Evolutionary conservation across 2,329 filamentous ascomycete species (phyloP).

Genomic region (Aspergillus tamarii): DNA sequence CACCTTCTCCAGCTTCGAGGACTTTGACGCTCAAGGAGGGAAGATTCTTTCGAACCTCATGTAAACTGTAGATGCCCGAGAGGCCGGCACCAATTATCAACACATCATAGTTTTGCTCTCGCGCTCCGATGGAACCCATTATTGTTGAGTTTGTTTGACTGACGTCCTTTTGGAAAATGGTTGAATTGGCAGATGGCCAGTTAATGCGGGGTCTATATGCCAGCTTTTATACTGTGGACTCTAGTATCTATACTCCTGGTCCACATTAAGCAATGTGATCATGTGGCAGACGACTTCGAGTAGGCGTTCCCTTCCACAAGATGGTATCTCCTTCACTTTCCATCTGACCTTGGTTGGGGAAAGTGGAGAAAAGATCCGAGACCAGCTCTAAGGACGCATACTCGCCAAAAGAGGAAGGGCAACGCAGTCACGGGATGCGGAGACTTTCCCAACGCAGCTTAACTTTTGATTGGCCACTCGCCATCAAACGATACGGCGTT

Average conservation of each 20-base stretch:
- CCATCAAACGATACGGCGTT: not conserved
- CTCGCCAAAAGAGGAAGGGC: not conserved
- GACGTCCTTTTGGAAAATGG: not conserved
- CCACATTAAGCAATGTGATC: not conserved
- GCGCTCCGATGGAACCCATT: not conserved
- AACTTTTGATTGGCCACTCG: not conserved
- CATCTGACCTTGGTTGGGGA: not conserved
- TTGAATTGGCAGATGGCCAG: not conserved
- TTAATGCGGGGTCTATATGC: not conserved
- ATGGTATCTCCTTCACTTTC: not conserved
- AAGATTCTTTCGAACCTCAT: constrained; percentile 41
- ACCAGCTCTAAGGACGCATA: not conserved
- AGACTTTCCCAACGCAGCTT: not conserved
- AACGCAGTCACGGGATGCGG: constrained; percentile 3
- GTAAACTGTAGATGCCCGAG: constrained; percentile 41
- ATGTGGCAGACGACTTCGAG: not conserved
- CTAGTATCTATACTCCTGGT: not conserved
- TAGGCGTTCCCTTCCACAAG: not conserved
- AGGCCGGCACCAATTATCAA: constrained; percentile 25
- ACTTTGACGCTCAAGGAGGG: constrained; percentile 31
- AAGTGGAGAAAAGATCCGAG: not conserved
- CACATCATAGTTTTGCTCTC: constrained; percentile 18
- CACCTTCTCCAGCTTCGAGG: constrained; percentile 15
- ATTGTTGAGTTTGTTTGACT: too few relatives aligned
- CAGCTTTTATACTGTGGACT: not conserved